A percentile compares a stretch with the other conserved stretches of the same genome.
Evolutionary conservation across 2,329 filamentous ascomycete genomes (phyloP).

Genomic region (Didymella exigua): DNA sequence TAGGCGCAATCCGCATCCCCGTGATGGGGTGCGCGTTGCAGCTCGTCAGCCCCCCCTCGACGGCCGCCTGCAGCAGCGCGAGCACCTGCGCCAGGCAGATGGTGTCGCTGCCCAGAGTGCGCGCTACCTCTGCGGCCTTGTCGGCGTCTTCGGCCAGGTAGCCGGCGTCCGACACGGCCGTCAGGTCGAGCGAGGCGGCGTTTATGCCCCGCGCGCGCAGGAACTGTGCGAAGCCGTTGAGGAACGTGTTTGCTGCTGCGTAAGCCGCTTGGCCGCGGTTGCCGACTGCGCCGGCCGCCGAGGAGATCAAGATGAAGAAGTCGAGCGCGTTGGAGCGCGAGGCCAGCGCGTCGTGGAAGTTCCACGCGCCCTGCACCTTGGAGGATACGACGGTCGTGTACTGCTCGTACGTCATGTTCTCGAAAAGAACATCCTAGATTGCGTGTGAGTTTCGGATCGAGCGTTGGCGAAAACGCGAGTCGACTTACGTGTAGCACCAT

Average conservation of each 20-base stretch:
- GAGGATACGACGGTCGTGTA: conserved; percentile 22
- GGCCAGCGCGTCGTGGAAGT: conserved; percentile 17
- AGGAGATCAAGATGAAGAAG: conserved; percentile 41
- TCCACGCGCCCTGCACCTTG: conserved; percentile 22
- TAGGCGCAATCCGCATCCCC: conserved; percentile 34
- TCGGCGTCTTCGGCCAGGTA: conserved; percentile 34
- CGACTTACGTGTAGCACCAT: conserved; percentile 25
- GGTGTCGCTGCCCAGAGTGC: conserved; percentile 33
- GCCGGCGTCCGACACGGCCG: conserved; percentile 35
- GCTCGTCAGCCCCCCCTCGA: conserved; percentile 28
- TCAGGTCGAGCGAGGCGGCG: conserved; percentile 31
- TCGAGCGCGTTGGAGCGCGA: background rate
- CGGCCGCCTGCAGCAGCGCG: conserved; percentile 26
- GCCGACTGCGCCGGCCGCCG: conserved; percentile 27
- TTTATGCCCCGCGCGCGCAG: conserved; percentile 22
- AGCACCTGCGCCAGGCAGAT: conserved; percentile 39
- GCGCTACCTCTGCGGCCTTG: conserved; percentile 29
- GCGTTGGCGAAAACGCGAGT: background rate
- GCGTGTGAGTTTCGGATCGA: background rate
- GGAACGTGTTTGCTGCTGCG: conserved; percentile 36
- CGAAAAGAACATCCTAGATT: conserved; percentile 5
- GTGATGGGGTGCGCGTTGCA: conserved; percentile 38
- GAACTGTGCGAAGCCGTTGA: conserved; percentile 36
- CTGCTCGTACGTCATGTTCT: conserved; percentile 17
- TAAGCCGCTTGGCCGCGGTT: conserved; percentile 34